phyloP scores from a whole-genome alignment of 2,329 filamentous ascomycete species.

The Parasarocladium wereldwijsianum region DNA sequence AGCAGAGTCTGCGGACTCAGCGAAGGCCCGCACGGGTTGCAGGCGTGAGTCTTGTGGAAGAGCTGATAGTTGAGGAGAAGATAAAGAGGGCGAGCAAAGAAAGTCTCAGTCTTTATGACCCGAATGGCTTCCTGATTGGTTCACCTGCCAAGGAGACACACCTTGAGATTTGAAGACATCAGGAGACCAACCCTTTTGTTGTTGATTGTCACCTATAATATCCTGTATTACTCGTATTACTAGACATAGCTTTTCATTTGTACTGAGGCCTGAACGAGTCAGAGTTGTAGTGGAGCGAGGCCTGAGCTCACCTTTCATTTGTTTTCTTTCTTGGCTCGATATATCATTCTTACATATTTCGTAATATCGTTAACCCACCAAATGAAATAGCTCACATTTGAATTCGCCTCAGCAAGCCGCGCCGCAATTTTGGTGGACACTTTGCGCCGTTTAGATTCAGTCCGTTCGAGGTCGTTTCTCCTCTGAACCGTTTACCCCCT shows the following conservation, averaged over 20 bases:
- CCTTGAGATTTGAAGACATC: constrained; percentile 16
- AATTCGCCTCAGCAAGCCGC: too few relatives aligned
- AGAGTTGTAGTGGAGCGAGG: too few relatives aligned
- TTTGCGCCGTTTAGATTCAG: constrained; percentile 12
- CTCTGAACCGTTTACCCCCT: constrained; percentile 21
- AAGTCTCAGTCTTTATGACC: constrained; percentile 28
- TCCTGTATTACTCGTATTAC: background rate
- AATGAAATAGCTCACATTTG: too few relatives aligned
- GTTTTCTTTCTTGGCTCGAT: constrained; percentile 4
- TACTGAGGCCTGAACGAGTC: too few relatives aligned
- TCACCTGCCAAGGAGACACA: constrained; percentile 21
- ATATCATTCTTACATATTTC: constrained; percentile 3
- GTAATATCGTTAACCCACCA: too few relatives aligned
- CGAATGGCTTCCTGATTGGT: constrained; percentile 27
- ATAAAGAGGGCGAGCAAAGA: constrained; percentile 18
- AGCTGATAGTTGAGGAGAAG: constrained; percentile 12
- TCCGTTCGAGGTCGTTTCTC: constrained; percentile 34
- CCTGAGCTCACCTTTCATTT: background rate
- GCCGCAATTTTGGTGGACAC: background rate
- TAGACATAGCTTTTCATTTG: background rate
- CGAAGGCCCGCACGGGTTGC: too few relatives aligned
- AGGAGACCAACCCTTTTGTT: too few relatives aligned
- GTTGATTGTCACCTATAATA: too few relatives aligned
- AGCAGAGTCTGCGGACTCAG: too few relatives aligned
- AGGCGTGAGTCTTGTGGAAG: constrained; percentile 13